Percentiles rank a stretch among this genome's conserved stretches.
Evolutionary conservation across 768 basidiomycete genomes (phyloP).

Genomic region (Strobilomyces dryophilus): DNA sequence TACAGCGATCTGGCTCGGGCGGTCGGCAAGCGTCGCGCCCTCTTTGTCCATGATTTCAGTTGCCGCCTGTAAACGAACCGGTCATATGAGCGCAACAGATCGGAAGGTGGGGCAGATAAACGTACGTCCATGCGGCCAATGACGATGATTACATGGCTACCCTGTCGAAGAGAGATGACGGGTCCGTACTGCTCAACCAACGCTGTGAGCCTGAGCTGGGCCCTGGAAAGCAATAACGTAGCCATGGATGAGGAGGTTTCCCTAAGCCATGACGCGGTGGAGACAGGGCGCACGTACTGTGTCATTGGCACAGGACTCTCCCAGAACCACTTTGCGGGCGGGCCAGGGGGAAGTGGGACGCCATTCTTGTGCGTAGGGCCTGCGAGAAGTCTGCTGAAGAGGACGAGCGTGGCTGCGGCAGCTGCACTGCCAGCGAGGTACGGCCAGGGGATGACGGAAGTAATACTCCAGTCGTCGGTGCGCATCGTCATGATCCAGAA

Average conservation of each 20-base stretch:
- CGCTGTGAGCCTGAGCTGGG: too few species aligned
- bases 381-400: too few species aligned
- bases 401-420: too few species aligned
- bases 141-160: constrained; percentile 23
- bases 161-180: constrained; percentile 39
- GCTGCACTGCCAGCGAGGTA: too few species aligned
- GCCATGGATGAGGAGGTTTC: too few species aligned
- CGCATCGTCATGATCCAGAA: too few species aligned
- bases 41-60: constrained; percentile 59
- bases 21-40: constrained; percentile 44
- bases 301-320: too few species aligned
- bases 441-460: too few species aligned
- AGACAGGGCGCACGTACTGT: too few species aligned
- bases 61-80: constrained; percentile 39
- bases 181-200: too few species aligned
- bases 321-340: not conserved
- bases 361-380: not conserved
- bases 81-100: not conserved
- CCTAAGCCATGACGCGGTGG: not conserved
- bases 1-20: constrained; percentile 48
- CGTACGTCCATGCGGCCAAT: constrained; percentile 22
- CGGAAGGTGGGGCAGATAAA: not conserved
- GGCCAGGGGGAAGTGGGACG: not conserved
- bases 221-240: too few species aligned
- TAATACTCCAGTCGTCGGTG: too few species aligned